Percentiles rank a stretch among this genome's conserved stretches.
These are phyloP conservation scores for Skeletonema marinoi DNA, from an alignment of 108 stramenopile species.

Conservation along the genomic window DNA sequence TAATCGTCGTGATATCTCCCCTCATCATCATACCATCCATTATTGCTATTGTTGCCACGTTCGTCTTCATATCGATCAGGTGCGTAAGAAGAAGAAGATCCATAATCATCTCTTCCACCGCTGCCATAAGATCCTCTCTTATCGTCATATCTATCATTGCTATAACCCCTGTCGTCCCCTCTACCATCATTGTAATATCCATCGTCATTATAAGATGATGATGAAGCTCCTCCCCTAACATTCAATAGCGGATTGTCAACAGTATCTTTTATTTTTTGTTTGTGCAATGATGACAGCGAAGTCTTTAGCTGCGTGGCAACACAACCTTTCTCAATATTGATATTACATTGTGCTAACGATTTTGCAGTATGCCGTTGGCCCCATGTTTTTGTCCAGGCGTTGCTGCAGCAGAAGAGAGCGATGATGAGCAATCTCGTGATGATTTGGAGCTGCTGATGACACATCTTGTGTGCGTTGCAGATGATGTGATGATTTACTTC, in stretches of 20 bases:
- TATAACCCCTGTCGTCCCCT: background rate
- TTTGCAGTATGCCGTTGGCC: background rate
- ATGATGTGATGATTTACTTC: too few relatives aligned
- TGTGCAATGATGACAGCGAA: background rate
- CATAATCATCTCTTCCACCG: slow-evolving; percentile 8
- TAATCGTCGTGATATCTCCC: slow-evolving; percentile 33
- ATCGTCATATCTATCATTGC: slow-evolving; percentile 11
- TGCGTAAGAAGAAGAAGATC: slow-evolving; percentile 9
- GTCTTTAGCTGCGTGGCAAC: background rate
- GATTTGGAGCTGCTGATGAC: background rate
- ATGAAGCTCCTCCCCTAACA: slow-evolving; percentile 27
- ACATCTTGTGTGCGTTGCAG: background rate
- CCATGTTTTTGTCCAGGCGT: background rate
- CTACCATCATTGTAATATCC: slow-evolving; percentile 12
- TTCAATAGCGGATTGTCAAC: background rate
- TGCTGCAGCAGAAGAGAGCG: background rate
- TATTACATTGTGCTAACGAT: background rate
- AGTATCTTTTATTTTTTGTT: background rate
- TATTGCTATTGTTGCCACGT: slow-evolving; percentile 4
- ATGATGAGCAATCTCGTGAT: background rate
- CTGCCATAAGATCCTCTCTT: background rate
- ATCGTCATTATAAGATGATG: slow-evolving; percentile 18
- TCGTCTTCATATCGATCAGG: slow-evolving; percentile 29
- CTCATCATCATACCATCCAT: slow-evolving; percentile 49
- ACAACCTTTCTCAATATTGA: background rate